Evolutionary conservation across 768 basidiomycete genomes (phyloP).

Genomic region (Boletus edulis): DNA sequence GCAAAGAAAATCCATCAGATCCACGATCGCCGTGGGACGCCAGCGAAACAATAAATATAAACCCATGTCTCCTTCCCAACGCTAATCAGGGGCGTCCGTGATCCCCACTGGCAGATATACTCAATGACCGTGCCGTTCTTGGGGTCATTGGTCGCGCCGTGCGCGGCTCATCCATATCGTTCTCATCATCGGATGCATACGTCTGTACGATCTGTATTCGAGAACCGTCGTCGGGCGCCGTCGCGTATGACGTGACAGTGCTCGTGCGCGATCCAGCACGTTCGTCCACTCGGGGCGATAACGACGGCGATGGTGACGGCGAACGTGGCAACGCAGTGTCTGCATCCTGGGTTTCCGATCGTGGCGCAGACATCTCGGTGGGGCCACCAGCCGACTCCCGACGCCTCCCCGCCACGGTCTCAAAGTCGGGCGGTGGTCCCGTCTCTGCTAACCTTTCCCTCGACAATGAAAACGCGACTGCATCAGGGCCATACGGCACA

Average conservation of each 20-base stretch:
- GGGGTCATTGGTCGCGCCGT: slow-evolving; percentile 18
- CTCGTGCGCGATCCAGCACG: slow-evolving; percentile 15
- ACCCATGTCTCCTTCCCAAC: no score
- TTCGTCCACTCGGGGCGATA: not conserved
- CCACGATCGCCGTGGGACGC: no score
- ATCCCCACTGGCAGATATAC: not conserved
- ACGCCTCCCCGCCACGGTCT: slow-evolving; percentile 18
- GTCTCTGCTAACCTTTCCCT: slow-evolving; percentile 37
- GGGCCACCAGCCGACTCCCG: not conserved
- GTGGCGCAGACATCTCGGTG: not conserved
- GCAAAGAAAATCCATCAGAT: not conserved
- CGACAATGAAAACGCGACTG: slow-evolving; percentile 52
- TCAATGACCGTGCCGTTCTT: slow-evolving; percentile 18
- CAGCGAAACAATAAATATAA: no score
- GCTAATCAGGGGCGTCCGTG: not conserved
- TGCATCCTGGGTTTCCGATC: not conserved
- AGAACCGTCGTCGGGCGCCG: not conserved
- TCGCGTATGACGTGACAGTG: slow-evolving; percentile 8
- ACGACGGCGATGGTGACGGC: not conserved
- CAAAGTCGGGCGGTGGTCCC: slow-evolving; percentile 53
- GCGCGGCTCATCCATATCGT: slow-evolving; percentile 1
- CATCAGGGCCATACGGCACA: slow-evolving; percentile 73
- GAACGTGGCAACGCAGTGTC: not conserved
- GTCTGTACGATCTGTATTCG: not conserved
- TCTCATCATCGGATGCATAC: not conserved